Percentiles rank a stretch among this genome's conserved stretches.
Conservation (phyloP, 108 stramenopile species). For the Skeletonema costatum region DNA sequence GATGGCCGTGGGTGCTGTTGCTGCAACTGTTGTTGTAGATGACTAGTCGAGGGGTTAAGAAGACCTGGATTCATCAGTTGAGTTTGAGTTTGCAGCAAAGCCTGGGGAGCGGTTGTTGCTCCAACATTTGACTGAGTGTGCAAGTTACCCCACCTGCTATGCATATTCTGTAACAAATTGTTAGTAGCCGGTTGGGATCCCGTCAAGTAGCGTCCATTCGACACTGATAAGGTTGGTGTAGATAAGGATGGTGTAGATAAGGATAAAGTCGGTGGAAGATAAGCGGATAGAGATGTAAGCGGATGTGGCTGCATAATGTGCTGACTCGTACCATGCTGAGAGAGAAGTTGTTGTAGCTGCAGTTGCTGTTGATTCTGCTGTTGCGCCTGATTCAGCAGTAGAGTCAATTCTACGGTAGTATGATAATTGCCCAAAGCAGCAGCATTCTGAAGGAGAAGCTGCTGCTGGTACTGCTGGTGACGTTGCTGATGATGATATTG, state of each 20-base stretch:
- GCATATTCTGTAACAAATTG: not conserved
- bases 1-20: not conserved
- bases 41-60: not conserved
- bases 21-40: not conserved
- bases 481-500: not conserved
- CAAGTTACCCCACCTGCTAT: not conserved
- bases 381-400: not conserved
- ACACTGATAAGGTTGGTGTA: not conserved
- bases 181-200: not conserved
- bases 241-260: not conserved
- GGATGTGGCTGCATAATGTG: not conserved
- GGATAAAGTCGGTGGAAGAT: not conserved
- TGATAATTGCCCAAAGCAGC: not conserved
- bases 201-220: not conserved
- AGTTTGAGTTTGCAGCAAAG: not conserved
- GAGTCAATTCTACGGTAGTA: not conserved
- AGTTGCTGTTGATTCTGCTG: not conserved
- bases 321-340: not conserved
- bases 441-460: not conserved
- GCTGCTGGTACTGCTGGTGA: not conserved
- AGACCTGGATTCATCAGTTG: not conserved
- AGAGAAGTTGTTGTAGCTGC: not conserved
- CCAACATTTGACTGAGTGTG: not conserved
- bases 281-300: not conserved
- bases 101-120: not conserved